These are phyloP conservation scores for Knufia petricola DNA, from an alignment of 2,329 filamentous ascomycete species.

Conservation along the genomic window DNA sequence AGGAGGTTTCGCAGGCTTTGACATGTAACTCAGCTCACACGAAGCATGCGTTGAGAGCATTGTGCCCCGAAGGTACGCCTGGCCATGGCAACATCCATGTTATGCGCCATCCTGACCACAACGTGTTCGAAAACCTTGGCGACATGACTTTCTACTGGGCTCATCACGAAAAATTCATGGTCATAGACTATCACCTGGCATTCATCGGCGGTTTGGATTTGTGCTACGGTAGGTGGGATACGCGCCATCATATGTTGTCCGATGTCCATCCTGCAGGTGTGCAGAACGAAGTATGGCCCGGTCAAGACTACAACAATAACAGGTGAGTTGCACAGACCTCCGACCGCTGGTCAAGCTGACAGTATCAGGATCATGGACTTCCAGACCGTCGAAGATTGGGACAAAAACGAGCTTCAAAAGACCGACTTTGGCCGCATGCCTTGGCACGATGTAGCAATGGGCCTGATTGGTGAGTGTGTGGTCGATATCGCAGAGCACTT, in stretches of 20 bases:
- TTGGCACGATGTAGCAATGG: slow-evolving; percentile 95
- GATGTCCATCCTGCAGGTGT: slow-evolving; percentile 82
- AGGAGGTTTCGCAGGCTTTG: slow-evolving; percentile 69
- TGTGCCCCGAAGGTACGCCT: slow-evolving; percentile 72
- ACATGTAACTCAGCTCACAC: slow-evolving; percentile 92
- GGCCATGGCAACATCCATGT: slow-evolving; percentile 82
- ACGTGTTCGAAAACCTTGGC: slow-evolving; percentile 81
- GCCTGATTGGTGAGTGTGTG: slow-evolving; percentile 75
- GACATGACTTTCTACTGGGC: slow-evolving; percentile 99
- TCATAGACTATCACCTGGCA: slow-evolving; percentile 81
- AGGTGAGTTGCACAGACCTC: slow-evolving; percentile 24
- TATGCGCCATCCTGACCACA: slow-evolving; percentile 90
- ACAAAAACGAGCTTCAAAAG: slow-evolving; percentile 84
- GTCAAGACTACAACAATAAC: slow-evolving; percentile 98
- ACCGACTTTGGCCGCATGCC: slow-evolving; percentile 90
- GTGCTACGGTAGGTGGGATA: slow-evolving; percentile 93
- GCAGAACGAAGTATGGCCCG: slow-evolving; percentile 77
- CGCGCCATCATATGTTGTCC: slow-evolving; percentile 70
- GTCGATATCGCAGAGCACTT: slow-evolving; percentile 96
- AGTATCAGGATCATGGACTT: slow-evolving; percentile 75
- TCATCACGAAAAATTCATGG: slow-evolving; percentile 95
- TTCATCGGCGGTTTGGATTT: slow-evolving; percentile 93
- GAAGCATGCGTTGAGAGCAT: slow-evolving; percentile 68
- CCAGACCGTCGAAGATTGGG: slow-evolving; percentile 81
- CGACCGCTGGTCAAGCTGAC: neutral